Percentiles rank a stretch among this genome's conserved stretches.
phyloP scores from a whole-genome alignment of 148 eudicot species.

The Euryodendron excelsum region DNA sequence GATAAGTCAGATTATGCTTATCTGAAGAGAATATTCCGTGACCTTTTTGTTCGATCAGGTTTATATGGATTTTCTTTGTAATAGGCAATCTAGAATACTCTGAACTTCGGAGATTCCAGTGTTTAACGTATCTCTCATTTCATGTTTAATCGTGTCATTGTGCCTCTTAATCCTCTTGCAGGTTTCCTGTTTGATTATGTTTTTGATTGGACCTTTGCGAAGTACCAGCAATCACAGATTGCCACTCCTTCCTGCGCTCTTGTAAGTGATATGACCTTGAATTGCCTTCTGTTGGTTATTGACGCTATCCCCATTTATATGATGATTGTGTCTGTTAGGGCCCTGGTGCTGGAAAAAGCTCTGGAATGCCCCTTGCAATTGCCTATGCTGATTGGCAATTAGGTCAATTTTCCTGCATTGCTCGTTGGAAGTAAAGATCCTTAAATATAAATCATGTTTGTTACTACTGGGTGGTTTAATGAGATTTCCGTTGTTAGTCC shows the following conservation, averaged over 20 bases:
- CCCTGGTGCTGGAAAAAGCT: constrained; percentile 65
- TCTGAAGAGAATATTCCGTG: constrained; percentile 89
- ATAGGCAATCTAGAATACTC: neutral
- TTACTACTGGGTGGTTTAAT: neutral
- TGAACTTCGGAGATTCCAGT: neutral
- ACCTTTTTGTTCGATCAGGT: constrained; percentile 98
- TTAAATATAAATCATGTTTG: neutral
- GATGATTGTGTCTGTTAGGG: constrained; percentile 42
- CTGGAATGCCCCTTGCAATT: constrained; percentile 63
- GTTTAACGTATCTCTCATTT: neutral
- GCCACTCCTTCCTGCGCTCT: constrained; percentile 58
- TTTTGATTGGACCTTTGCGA: constrained; percentile 96
- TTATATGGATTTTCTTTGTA: constrained; percentile 16
- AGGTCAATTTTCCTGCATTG: constrained; percentile 37
- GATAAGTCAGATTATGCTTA: constrained; percentile 93
- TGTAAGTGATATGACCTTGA: constrained; percentile 56
- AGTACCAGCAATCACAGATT: constrained; percentile 94
- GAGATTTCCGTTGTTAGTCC: neutral
- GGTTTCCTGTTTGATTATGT: constrained; percentile 98
- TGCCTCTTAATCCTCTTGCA: constrained; percentile 26
- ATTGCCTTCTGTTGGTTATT: constrained; percentile 7
- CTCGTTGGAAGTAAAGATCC: neutral
- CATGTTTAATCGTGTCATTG: neutral
- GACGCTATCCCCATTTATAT: neutral
- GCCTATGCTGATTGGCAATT: constrained; percentile 52